Evolutionary conservation across 2,329 filamentous ascomycete species (phyloP).

Genomic region (Xenosphaeropsis pyriputrescens): DNA sequence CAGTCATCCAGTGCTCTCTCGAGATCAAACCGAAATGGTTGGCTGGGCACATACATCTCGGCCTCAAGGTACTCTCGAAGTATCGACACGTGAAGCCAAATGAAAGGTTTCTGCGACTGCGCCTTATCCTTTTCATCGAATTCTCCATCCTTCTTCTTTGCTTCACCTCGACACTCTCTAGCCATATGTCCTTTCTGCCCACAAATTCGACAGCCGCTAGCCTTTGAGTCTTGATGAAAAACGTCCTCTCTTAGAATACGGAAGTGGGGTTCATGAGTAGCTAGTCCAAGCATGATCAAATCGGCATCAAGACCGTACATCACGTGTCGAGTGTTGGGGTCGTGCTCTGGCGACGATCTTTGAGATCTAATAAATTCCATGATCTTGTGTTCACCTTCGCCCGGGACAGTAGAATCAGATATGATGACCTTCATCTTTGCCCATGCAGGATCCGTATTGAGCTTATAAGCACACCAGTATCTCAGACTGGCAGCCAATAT

Average conservation of each 20-base stretch:
- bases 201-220: slow-evolving; percentile 73
- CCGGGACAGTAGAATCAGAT: slow-evolving; percentile 92
- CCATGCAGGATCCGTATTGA: slow-evolving; percentile 95
- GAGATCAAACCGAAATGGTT: slow-evolving; percentile 82
- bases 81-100: slow-evolving; percentile 91
- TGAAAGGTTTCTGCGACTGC: slow-evolving; percentile 72
- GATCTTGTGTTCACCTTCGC: slow-evolving; percentile 98
- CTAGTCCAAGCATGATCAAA: slow-evolving; percentile 95
- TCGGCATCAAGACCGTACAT: slow-evolving; percentile 97
- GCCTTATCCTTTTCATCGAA: slow-evolving; percentile 69
- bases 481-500: slow-evolving; percentile 78
- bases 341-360: slow-evolving; percentile 74
- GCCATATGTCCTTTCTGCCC: slow-evolving; percentile 87
- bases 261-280: slow-evolving; percentile 95
- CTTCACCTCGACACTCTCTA: slow-evolving; percentile 66
- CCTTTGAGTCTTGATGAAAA: slow-evolving; percentile 77
- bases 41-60: slow-evolving; percentile 69
- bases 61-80: slow-evolving; percentile 85
- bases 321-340: slow-evolving; percentile 94
- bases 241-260: slow-evolving; percentile 93
- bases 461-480: slow-evolving; percentile 96
- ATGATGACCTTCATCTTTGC: slow-evolving; percentile 94
- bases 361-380: slow-evolving; percentile 97
- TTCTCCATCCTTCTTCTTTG: slow-evolving; percentile 65
- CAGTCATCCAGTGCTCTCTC: slow-evolving; percentile 93